Evolutionary conservation across 257 asterid species (phyloP).

Genomic region (Lycium barbarum): DNA sequence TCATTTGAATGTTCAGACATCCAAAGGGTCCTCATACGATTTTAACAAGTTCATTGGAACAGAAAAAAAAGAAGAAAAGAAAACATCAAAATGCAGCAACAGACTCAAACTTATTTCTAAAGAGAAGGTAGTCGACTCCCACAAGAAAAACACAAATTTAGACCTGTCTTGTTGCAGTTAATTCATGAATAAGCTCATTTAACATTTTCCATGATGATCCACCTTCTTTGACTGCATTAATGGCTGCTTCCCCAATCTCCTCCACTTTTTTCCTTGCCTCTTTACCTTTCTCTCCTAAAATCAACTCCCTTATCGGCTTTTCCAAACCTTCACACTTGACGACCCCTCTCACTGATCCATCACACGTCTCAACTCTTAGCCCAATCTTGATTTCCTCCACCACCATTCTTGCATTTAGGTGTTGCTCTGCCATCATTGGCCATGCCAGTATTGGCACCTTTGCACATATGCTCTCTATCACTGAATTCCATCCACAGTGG

Average conservation of each 20-base stretch:
- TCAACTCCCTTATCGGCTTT: constrained; percentile 52
- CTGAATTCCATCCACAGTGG: constrained; percentile 87
- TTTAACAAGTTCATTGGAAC: not conserved
- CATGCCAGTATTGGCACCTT: constrained; percentile 74
- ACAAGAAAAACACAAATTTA: too few species aligned
- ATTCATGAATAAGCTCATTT: not conserved
- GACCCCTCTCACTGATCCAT: constrained; percentile 60
- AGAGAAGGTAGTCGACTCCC: not conserved
- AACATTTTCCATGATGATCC: constrained; percentile 67
- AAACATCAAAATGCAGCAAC: not conserved
- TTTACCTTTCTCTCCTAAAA: constrained; percentile 62
- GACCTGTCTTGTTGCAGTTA: not conserved
- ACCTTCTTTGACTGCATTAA: constrained; percentile 52
- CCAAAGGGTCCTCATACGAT: not conserved
- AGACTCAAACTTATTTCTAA: not conserved
- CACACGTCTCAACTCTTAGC: constrained; percentile 44
- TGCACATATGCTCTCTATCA: constrained; percentile 66
- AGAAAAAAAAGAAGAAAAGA: not conserved
- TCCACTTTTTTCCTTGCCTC: constrained; percentile 44
- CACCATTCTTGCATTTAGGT: constrained; percentile 60
- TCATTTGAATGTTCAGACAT: not conserved
- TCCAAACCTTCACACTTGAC: constrained; percentile 57
- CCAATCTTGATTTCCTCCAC: constrained; percentile 67
- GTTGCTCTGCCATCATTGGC: constrained; percentile 91
- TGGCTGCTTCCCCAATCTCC: constrained; percentile 52